Evolutionary conservation across 768 basidiomycete genomes (phyloP).

Genomic region (Chalciporus pseudorubinellus): DNA sequence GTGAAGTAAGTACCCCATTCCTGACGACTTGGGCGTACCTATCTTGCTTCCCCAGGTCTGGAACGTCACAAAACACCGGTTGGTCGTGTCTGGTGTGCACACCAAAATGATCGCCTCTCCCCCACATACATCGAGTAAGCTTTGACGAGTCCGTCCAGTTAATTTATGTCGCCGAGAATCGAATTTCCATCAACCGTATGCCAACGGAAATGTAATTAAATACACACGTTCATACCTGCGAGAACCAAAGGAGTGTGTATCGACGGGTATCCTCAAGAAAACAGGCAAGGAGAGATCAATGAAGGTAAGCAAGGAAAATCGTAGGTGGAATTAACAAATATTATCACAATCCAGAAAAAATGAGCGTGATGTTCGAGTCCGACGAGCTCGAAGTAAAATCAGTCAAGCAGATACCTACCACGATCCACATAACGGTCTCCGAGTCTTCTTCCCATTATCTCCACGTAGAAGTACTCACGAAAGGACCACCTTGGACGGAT

Average conservation of each 20-base stretch:
- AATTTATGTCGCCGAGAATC: background rate
- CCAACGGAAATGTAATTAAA: constrained; percentile 3
- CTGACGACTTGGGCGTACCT: background rate
- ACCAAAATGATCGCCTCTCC: constrained; percentile 52
- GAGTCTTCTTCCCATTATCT: background rate
- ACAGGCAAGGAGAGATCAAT: background rate
- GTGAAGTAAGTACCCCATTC: constrained; percentile 38
- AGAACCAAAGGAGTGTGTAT: constrained; percentile 7
- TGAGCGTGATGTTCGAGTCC: constrained; percentile 20
- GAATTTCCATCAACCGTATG: constrained; percentile 9
- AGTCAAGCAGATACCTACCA: constrained; percentile 1
- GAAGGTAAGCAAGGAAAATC: constrained; percentile 2
- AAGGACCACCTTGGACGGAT: constrained; percentile 1
- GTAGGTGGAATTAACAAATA: constrained; percentile 2
- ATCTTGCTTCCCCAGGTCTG: constrained; percentile 43
- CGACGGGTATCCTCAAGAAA: constrained; percentile 6
- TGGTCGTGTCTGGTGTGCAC: constrained; percentile 55
- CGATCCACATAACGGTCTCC: background rate
- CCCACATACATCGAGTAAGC: constrained; percentile 13
- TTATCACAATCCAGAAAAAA: constrained; percentile 12
- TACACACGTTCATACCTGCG: constrained; percentile 7
- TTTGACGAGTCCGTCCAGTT: constrained; percentile 10
- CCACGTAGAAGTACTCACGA: constrained; percentile 1
- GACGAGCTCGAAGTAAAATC: constrained; percentile 5
- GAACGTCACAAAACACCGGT: constrained; percentile 49